Percentiles rank a stretch among this genome's conserved stretches.
Conservation (phyloP, 2,329 filamentous ascomycete genomes). For the Pezicula neosporulosa region DNA sequence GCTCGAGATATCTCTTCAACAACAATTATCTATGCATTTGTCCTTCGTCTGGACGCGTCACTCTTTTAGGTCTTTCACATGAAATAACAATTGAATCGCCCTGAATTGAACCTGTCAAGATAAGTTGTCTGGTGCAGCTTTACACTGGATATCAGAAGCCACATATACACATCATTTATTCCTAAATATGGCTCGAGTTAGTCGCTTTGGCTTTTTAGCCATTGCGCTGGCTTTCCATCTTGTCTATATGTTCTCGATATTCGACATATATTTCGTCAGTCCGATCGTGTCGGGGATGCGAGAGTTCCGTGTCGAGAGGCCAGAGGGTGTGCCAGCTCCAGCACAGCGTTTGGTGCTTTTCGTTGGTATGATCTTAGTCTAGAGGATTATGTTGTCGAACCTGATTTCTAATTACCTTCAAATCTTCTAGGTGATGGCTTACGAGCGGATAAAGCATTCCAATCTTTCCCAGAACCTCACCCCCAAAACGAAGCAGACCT, state of each 20-base stretch:
- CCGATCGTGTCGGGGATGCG: constrained; percentile 96
- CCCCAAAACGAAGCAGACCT: constrained; percentile 61
- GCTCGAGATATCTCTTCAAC: constrained; percentile 12
- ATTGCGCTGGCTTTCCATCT: constrained; percentile 91
- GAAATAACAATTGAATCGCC: constrained; percentile 2
- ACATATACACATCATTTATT: constrained; percentile 1
- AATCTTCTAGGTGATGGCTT: constrained; percentile 70
- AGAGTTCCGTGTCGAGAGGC: constrained; percentile 67
- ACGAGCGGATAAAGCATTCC: constrained; percentile 96
- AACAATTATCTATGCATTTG: constrained; percentile 13
- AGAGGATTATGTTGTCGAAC: constrained; percentile 2
- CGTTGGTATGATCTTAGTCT: constrained; percentile 60
- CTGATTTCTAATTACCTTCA: constrained; percentile 8
- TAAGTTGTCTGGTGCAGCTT: neutral
- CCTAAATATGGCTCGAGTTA: constrained; percentile 47
- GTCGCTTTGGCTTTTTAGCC: constrained; percentile 78
- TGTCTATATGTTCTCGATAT: constrained; percentile 92
- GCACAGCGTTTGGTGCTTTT: constrained; percentile 90
- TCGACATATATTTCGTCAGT: constrained; percentile 98
- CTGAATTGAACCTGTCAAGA: neutral
- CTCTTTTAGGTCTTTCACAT: constrained; percentile 21
- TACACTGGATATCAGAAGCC: neutral
- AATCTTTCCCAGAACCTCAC: constrained; percentile 86
- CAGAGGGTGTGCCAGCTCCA: constrained; percentile 60
- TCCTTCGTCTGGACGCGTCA: constrained; percentile 24